Evolutionary conservation across 495 filamentous ascomycete genomes (phyloP), one percentile per base, ranked within the genome.

Genomic region (Collariella sp.): DNA sequence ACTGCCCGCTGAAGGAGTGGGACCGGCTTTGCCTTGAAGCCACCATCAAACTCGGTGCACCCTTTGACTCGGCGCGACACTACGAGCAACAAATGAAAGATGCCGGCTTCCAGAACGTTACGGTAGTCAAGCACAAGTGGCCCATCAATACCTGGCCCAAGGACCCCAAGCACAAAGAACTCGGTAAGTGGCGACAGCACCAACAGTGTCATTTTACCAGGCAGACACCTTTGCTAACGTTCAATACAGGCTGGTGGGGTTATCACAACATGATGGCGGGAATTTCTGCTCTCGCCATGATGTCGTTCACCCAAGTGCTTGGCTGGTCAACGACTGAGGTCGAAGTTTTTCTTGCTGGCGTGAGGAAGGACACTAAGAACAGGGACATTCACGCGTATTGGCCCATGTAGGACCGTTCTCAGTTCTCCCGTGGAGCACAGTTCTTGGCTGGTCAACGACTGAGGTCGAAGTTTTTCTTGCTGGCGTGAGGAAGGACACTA

Each of bases 311-410:
- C 0, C 73, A 75, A 18, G 68, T 74, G 19, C 69, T 80, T n/a
- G 77, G 79, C 1, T 83, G 80, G 78, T 73, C 44, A n/a, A 64
- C 48, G n/a, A 71, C 73, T 24, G 70, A 84, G 59, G 75, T 82
- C 26, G 74, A 83, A 61, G 72, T 72, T 4, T 71, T 83, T 46
- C 65, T 82, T 11, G 73, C 73, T 12, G 70, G 79, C n/a, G 71
- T 83, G 10, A 72, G 77, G 50, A 74, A 73, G 19, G 81, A 79
- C 41, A 49, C 84, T 31, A 68, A 68, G 50, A 74, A 83, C 33
- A 43, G 19, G 46, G 23, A 18, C 1, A 52, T 61, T 4, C 59
- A 61, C 52, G 46, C 33, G 10, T 61, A 61, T 45, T 57, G 54
- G 54, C 54, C 46, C 15, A 50, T 56, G 54, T 56, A 33, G 50